These are phyloP conservation scores for Clarireedia homoeocarpa DNA, from an alignment of 2,329 filamentous ascomycete species.

Conservation along the genomic window DNA sequence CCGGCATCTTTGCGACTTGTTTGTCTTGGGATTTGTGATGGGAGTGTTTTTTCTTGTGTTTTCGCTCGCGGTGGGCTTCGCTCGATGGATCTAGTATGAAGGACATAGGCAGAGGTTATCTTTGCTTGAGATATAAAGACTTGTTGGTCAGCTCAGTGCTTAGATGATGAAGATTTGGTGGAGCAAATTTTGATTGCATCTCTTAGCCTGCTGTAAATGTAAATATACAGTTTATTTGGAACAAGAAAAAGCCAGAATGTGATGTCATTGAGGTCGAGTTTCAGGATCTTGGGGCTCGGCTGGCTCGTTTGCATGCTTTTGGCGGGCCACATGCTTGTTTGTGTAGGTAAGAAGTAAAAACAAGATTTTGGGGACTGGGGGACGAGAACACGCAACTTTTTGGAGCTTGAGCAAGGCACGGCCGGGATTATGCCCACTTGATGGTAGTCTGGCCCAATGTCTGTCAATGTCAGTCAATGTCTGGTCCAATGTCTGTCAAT, in stretches of 20 bases:
- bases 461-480: too few species aligned
- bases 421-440: not conserved
- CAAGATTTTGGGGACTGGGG: slow-evolving; percentile 7
- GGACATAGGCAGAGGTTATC: not conserved
- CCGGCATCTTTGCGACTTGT: slow-evolving; percentile 3
- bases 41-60: slow-evolving; percentile 4
- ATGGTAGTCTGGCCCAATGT: too few species aligned
- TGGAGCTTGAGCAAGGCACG: not conserved
- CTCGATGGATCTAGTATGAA: slow-evolving; percentile 5
- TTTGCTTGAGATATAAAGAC: not conserved
- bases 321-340: not conserved
- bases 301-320: not conserved
- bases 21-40: slow-evolving; percentile 1
- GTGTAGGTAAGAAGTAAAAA: not conserved
- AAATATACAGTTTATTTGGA: not conserved
- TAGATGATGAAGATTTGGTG: not conserved
- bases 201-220: not conserved
- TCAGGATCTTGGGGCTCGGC: not conserved
- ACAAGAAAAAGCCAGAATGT: slow-evolving; percentile 4
- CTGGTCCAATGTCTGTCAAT: too few species aligned
- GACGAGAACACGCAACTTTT: slow-evolving; percentile 3
- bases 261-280: slow-evolving; percentile 9
- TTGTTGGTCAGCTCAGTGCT: not conserved
- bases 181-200: not conserved
- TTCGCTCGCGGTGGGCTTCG: slow-evolving; percentile 8